Percentiles rank a stretch among this genome's conserved stretches.
phyloP scores from a whole-genome alignment of 305 asterid genomes.

The Fraxinus ornus region DNA sequence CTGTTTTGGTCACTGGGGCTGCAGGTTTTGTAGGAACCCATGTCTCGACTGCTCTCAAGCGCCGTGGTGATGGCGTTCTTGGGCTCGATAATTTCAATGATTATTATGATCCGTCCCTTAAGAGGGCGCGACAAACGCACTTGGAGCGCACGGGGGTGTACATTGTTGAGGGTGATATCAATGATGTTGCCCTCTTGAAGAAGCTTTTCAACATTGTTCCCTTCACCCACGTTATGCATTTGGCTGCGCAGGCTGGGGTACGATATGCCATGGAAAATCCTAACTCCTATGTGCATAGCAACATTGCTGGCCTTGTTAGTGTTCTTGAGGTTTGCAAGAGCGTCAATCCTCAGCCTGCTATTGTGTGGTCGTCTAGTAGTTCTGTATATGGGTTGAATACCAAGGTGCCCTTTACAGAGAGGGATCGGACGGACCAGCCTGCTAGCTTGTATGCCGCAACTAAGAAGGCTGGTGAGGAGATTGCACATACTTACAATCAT shows the following conservation, averaged over 20 bases:
- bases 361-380: background rate
- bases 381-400: background rate
- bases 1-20: background rate
- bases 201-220: background rate
- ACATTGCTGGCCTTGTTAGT: background rate
- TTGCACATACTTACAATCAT: background rate
- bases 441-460: background rate
- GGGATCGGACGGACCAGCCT: background rate
- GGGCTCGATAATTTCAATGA: background rate
- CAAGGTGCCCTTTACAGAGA: background rate
- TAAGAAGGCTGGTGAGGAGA: background rate
- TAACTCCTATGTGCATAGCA: background rate
- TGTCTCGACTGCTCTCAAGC: background rate
- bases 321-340: background rate
- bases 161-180: background rate
- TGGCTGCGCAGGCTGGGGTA: background rate
- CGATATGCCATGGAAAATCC: background rate
- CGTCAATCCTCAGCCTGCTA: background rate
- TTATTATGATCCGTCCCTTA: background rate
- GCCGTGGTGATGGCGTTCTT: background rate
- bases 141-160: background rate
- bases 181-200: background rate
- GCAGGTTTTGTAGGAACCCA: slow-evolving; percentile 10
- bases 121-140: background rate
- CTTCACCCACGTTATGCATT: background rate